Conservation (phyloP, 352 stramenopile genomes). For the Globisporangium nunn region DNA sequence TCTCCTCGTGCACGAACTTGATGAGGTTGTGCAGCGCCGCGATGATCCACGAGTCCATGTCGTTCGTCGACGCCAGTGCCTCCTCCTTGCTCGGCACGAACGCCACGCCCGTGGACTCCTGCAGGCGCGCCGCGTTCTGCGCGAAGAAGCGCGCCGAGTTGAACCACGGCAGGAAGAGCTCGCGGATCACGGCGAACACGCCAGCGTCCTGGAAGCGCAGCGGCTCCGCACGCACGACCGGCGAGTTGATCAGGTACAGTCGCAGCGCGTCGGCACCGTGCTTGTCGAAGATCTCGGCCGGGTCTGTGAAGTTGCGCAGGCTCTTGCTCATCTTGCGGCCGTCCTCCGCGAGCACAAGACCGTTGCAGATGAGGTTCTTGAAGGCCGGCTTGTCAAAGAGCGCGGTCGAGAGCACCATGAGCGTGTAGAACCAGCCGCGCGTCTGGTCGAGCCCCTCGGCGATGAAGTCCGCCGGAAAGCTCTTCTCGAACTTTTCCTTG, state of each 20-base stretch:
- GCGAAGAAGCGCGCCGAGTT: slow-evolving; percentile 99
- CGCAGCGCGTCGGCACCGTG: slow-evolving; percentile 98
- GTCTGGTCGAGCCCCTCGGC: slow-evolving; percentile 99
- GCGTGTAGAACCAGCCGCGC: slow-evolving; percentile 99
- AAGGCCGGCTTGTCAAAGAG: slow-evolving; percentile 99
- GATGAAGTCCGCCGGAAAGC: slow-evolving; percentile 99
- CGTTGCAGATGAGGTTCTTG: slow-evolving; percentile 99
- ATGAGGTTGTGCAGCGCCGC: slow-evolving; percentile 96
- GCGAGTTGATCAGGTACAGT: slow-evolving; percentile 99
- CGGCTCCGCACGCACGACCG: slow-evolving; percentile 97
- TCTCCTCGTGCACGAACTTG: slow-evolving; percentile 97
- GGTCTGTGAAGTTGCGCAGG: slow-evolving; percentile 98
- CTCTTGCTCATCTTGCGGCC: slow-evolving; percentile 99
- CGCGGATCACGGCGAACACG: slow-evolving; percentile 96
- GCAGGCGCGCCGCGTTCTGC: slow-evolving; percentile 93
- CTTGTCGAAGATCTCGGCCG: slow-evolving; percentile 90
- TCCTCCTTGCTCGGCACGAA: slow-evolving; percentile 90
- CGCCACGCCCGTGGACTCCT: slow-evolving; percentile 66
- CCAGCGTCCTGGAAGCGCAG: slow-evolving; percentile 96
- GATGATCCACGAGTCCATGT: slow-evolving; percentile 99
- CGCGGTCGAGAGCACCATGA: slow-evolving; percentile 98
- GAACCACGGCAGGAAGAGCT: slow-evolving; percentile 99
- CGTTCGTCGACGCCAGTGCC: slow-evolving; percentile 90
- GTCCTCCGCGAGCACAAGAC: slow-evolving; percentile 97
- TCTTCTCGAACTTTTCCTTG: slow-evolving; percentile 94